Conservation (phyloP, 2,329 filamentous ascomycete genomes). For the Clonostachys rhizophaga region DNA sequence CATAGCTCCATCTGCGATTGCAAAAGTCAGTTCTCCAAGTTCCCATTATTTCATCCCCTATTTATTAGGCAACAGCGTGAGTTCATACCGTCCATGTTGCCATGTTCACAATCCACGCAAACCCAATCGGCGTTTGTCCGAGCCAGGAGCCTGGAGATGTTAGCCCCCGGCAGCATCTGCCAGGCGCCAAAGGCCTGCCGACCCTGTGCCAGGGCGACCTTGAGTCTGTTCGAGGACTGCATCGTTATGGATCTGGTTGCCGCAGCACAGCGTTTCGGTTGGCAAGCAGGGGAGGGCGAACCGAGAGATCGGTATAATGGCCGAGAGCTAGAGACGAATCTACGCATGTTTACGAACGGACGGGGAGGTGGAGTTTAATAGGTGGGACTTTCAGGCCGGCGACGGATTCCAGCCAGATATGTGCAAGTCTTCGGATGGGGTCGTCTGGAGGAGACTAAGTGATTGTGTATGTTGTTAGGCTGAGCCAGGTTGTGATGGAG, state of each 20-base stretch:
- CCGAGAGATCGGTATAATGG: background rate
- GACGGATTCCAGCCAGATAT: no score
- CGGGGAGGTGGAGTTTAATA: no score
- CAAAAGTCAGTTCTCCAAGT: background rate
- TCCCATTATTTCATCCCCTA: no score
- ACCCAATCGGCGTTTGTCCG: slow-evolving; percentile 63
- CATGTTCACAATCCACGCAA: slow-evolving; percentile 52
- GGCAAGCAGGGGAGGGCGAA: background rate
- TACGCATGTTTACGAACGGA: background rate
- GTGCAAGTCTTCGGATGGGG: no score
- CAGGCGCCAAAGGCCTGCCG: slow-evolving; percentile 51
- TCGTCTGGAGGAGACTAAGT: no score
- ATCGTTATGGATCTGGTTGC: slow-evolving; percentile 18
- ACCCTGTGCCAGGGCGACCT: slow-evolving; percentile 40
- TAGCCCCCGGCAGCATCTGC: slow-evolving; percentile 60
- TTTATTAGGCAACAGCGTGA: background rate
- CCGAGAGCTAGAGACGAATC: background rate
- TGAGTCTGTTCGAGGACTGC: slow-evolving; percentile 41
- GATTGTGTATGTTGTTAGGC: no score
- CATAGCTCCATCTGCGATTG: slow-evolving; percentile 36
- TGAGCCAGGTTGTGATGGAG: no score
- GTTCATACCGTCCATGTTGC: slow-evolving; percentile 38
- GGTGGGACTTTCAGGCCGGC: no score
- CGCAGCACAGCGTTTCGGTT: background rate
- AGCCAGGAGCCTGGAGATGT: slow-evolving; percentile 55